Percentiles rank a stretch among this genome's conserved stretches.
phyloP scores from a whole-genome alignment of 768 basidiomycete species.

The Leucosporidium yakuticum region DNA sequence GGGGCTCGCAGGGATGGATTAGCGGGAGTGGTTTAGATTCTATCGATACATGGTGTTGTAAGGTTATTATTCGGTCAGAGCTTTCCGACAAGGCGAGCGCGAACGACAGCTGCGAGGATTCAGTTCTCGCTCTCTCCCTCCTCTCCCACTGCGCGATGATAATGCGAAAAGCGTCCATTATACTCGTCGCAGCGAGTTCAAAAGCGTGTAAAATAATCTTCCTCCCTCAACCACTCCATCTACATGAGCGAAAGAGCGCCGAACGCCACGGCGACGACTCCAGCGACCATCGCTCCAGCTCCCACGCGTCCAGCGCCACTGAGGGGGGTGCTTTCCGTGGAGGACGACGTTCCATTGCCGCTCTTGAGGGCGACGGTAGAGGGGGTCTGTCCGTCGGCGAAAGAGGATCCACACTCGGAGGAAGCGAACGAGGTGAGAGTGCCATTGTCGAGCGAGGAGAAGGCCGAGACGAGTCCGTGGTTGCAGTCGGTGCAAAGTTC shows the following conservation, averaged over 20 bases:
- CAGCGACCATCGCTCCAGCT: no score
- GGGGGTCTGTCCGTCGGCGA: constrained; percentile 12
- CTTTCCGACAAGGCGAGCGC: neutral
- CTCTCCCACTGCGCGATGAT: neutral
- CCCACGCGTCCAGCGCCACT: no score
- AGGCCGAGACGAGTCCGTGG: constrained; percentile 22
- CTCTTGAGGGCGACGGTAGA: neutral
- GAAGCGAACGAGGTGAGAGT: neutral
- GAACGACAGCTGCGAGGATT: neutral
- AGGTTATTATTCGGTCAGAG: no score
- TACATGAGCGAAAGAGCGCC: no score
- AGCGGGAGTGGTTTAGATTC: neutral
- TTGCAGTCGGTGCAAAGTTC: constrained; percentile 43
- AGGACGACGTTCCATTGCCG: no score
- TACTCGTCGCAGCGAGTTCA: neutral
- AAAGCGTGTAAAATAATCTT: no score
- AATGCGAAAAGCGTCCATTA: neutral
- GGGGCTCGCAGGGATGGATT: neutral
- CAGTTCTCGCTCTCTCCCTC: no score
- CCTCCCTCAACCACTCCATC: no score
- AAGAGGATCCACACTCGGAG: neutral
- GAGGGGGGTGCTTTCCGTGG: no score
- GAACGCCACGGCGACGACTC: no score
- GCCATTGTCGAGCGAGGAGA: neutral
- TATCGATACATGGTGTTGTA: neutral